phyloP scores from a whole-genome alignment of 441 rosid species.

The Gossypium lobatum region DNA sequence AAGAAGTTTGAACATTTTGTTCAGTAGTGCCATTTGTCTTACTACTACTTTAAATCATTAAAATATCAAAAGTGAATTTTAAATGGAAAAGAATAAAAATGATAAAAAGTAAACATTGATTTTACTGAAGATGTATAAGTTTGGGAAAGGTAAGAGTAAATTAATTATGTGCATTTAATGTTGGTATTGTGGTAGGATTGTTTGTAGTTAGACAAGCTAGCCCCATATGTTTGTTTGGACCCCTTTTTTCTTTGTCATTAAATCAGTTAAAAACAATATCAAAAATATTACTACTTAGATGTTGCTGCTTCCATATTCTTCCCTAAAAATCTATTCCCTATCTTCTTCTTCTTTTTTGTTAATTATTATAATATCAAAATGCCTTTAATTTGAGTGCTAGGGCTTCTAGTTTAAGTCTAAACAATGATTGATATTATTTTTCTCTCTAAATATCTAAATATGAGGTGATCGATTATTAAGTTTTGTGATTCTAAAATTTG shows the following conservation, averaged over 20 bases:
- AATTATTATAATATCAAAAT: not conserved
- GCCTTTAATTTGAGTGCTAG: not conserved
- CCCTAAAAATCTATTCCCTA: not conserved
- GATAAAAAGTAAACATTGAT: not conserved
- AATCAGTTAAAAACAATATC: not conserved
- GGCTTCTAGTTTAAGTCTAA: not conserved
- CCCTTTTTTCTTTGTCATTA: not conserved
- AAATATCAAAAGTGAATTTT: too few relatives aligned
- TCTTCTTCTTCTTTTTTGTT: not conserved
- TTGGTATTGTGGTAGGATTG: not conserved
- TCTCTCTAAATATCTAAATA: not conserved
- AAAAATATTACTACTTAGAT: not conserved
- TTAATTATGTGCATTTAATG: not conserved
- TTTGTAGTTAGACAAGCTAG: not conserved
- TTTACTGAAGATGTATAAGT: too few relatives aligned
- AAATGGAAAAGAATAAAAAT: not conserved
- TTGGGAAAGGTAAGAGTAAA: not conserved
- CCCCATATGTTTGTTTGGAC: conserved; percentile 7
- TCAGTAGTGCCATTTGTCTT: too few relatives aligned
- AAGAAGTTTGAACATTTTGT: too few relatives aligned
- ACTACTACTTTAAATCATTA: too few relatives aligned
- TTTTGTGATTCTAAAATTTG: not conserved
- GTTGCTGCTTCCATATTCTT: not conserved
- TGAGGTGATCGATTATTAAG: not conserved
- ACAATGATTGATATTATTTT: not conserved